A percentile compares a stretch with the other conserved stretches of the same genome.
Conservation (phyloP, 148 eudicot species). For the Pharnaceum exiguum region DNA sequence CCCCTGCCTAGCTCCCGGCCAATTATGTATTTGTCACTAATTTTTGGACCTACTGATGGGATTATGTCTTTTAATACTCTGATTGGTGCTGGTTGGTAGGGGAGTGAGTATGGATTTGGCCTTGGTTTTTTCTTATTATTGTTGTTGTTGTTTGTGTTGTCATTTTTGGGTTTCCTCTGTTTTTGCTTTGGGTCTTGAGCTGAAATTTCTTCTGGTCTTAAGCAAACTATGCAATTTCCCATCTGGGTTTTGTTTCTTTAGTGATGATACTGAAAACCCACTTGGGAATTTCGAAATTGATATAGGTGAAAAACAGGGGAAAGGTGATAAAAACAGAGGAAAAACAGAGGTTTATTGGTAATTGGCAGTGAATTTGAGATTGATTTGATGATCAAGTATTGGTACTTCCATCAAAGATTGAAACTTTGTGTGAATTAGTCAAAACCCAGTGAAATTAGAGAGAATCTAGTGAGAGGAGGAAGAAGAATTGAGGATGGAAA, state of each 20-base stretch:
- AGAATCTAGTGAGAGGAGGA: background rate
- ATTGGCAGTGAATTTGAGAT: too few species aligned
- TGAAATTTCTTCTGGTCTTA: conserved; percentile 40
- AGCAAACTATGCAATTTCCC: conserved; percentile 69
- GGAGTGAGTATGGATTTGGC: conserved; percentile 51
- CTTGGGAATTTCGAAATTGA: too few species aligned
- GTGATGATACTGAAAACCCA: background rate
- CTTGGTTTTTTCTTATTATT: conserved; percentile 21
- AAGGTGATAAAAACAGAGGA: too few species aligned
- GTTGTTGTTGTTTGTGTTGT: conserved; percentile 12
- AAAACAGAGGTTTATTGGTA: too few species aligned
- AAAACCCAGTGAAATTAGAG: too few species aligned
- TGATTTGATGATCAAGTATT: too few species aligned
- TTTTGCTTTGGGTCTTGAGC: too few species aligned
- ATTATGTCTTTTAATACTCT: conserved; percentile 55
- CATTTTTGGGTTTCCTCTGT: conserved; percentile 9
- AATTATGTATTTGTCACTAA: conserved; percentile 58
- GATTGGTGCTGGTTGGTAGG: conserved; percentile 45
- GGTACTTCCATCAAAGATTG: too few species aligned
- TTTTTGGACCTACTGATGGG: conserved; percentile 34
- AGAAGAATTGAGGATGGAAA: background rate
- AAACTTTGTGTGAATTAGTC: too few species aligned
- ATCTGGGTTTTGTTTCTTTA: conserved; percentile 13
- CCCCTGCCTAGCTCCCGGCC: conserved; percentile 86
- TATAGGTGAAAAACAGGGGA: too few species aligned